Evolutionary conservation across 495 filamentous ascomycete species (phyloP).

Genomic region (Letharia columbiana): DNA sequence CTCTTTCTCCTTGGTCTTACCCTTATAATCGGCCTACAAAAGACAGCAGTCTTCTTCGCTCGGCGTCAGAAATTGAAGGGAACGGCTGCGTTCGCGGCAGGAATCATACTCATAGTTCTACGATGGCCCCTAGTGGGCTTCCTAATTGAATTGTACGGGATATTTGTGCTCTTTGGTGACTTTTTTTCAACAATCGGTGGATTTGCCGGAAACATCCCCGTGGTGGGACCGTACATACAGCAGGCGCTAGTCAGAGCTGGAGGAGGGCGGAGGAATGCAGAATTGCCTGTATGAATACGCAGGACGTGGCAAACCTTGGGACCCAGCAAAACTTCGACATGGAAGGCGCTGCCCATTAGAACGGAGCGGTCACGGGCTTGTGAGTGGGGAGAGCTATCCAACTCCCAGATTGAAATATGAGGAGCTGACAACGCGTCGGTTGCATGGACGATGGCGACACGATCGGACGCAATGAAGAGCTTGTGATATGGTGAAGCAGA

Average conservation of each 20-base stretch:
- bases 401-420: not conserved
- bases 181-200: slow-evolving; percentile 87
- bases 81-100: slow-evolving; percentile 78
- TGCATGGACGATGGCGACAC: not conserved
- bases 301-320: not conserved
- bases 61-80: slow-evolving; percentile 87
- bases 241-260: slow-evolving; percentile 54
- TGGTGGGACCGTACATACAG: slow-evolving; percentile 77
- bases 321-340: not conserved
- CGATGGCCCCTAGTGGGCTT: slow-evolving; percentile 88
- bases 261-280: slow-evolving; percentile 58
- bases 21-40: slow-evolving; percentile 86
- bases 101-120: slow-evolving; percentile 75
- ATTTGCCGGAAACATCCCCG: slow-evolving; percentile 75
- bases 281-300: slow-evolving; percentile 57
- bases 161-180: slow-evolving; percentile 89
- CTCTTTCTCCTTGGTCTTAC: slow-evolving; percentile 95
- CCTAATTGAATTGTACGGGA: slow-evolving; percentile 81
- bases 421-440: not conserved
- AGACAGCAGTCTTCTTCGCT: slow-evolving; percentile 87
- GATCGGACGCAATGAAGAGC: not conserved
- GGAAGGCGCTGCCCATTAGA: not conserved
- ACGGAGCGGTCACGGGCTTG: not conserved
- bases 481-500: slow-evolving; percentile 2
- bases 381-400: not conserved